These are phyloP conservation scores for Ceratocystis ficicola DNA, from an alignment of 2,329 filamentous ascomycete species.

Conservation along the genomic window DNA sequence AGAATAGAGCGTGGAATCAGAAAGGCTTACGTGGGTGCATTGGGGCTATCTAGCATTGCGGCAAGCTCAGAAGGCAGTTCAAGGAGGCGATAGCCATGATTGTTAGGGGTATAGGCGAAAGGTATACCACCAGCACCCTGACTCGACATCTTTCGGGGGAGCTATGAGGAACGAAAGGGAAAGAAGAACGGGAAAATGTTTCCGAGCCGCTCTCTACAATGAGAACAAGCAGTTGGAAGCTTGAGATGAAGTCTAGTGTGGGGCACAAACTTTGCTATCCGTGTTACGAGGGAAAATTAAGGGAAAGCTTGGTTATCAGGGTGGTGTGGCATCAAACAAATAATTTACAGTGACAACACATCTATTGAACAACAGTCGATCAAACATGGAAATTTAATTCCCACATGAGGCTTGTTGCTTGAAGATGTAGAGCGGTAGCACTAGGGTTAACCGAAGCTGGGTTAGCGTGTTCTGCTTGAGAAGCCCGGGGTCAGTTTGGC, in stretches of 20 bases:
- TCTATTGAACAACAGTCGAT: background rate
- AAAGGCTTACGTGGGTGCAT: constrained; percentile 40
- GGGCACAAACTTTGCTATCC: background rate
- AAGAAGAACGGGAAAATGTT: background rate
- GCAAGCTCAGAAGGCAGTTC: constrained; percentile 50
- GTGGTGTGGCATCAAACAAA: background rate
- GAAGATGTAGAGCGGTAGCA: background rate
- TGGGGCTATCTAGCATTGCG: constrained; percentile 41
- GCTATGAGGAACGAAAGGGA: background rate
- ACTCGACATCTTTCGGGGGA: constrained; percentile 31
- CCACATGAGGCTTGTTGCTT: background rate
- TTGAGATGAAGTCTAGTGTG: constrained; percentile 1
- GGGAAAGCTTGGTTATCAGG: background rate
- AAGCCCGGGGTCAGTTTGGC: background rate
- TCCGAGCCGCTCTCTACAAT: background rate
- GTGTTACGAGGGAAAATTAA: constrained; percentile 4
- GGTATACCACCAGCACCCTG: constrained; percentile 38
- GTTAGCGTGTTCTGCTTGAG: background rate
- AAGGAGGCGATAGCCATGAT: constrained; percentile 45
- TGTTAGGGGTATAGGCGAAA: constrained; percentile 39
- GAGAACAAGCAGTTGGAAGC: background rate
- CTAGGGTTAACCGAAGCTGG: background rate
- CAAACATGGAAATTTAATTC: background rate
- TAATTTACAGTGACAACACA: background rate
- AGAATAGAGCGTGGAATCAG: background rate